Percentiles rank a stretch among this genome's conserved stretches.
Evolutionary conservation across 2,329 filamentous ascomycete genomes (phyloP).

Genomic region (Botrytis galanthina): DNA sequence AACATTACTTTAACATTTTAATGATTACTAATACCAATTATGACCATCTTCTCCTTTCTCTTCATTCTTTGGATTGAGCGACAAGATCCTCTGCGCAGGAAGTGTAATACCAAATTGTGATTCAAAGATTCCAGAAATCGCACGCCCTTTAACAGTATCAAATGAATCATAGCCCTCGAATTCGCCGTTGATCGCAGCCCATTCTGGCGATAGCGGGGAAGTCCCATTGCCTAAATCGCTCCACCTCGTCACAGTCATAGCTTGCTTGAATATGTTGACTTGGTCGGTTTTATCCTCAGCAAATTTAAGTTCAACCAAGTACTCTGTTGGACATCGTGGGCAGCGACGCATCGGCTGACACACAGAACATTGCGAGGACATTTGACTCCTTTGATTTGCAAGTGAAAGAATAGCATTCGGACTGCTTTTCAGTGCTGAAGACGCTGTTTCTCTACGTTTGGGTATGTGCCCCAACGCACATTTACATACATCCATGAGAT

Average conservation of each 20-base stretch:
- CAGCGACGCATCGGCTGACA: slow-evolving; percentile 60
- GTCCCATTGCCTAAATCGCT: slow-evolving; percentile 57
- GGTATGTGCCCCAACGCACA: slow-evolving; percentile 60
- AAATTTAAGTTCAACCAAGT: slow-evolving; percentile 58
- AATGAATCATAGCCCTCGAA: slow-evolving; percentile 52
- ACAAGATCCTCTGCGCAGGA: slow-evolving; percentile 56
- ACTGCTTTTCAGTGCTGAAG: slow-evolving; percentile 36
- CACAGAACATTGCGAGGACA: slow-evolving; percentile 51
- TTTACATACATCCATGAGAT: slow-evolving; percentile 59
- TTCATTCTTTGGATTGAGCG: slow-evolving; percentile 55
- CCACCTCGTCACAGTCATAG: slow-evolving; percentile 60
- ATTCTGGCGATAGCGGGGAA: slow-evolving; percentile 50
- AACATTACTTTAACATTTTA: neutral
- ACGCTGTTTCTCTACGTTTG: slow-evolving; percentile 41
- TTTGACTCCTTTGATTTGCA: slow-evolving; percentile 40
- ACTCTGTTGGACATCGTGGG: slow-evolving; percentile 61
- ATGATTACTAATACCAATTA: slow-evolving; percentile 53
- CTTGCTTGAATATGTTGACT: slow-evolving; percentile 53
- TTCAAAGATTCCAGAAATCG: slow-evolving; percentile 59
- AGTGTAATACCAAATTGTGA: slow-evolving; percentile 51
- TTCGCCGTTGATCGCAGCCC: slow-evolving; percentile 54
- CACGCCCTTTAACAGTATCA: slow-evolving; percentile 49
- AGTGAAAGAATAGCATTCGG: slow-evolving; percentile 25
- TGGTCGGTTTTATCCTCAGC: slow-evolving; percentile 52
- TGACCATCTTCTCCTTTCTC: slow-evolving; percentile 54